phyloP scores from a whole-genome alignment of 305 asterid genomes.

The Fraxinus ornus region DNA sequence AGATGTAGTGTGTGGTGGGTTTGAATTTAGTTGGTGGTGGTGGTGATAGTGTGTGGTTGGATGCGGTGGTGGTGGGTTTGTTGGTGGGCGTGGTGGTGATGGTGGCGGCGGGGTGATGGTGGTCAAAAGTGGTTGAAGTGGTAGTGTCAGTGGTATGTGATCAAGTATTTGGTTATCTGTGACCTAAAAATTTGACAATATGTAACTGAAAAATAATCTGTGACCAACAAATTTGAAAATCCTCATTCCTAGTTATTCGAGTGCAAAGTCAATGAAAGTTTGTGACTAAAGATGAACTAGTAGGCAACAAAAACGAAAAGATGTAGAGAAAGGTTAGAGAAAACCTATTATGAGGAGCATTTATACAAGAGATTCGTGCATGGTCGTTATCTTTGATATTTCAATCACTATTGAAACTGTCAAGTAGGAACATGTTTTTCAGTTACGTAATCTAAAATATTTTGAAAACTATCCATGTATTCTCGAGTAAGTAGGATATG shows the following conservation, averaged over 20 bases:
- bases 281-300: neutral
- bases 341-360: neutral
- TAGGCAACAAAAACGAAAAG: neutral
- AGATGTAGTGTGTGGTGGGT: too few relatives aligned
- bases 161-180: too few relatives aligned
- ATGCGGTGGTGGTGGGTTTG: too few relatives aligned
- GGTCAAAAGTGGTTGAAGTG: too few relatives aligned
- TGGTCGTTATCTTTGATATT: neutral
- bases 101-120: too few relatives aligned
- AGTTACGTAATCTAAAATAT: neutral
- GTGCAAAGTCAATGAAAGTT: neutral
- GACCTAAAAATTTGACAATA: too few relatives aligned
- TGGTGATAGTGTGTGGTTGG: too few relatives aligned
- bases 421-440: neutral
- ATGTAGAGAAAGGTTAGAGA: neutral
- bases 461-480: neutral
- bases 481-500: neutral
- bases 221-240: too few relatives aligned
- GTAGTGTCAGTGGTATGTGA: too few relatives aligned
- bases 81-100: too few relatives aligned
- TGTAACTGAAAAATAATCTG: too few relatives aligned
- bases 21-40: too few relatives aligned
- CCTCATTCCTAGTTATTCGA: neutral
- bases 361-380: neutral
- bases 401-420: neutral